Evolutionary conservation across 1,284 basidiomycete genomes (phyloP), one percentile per base, ranked within the genome.

Genomic region (Inonotus obliquus): DNA sequence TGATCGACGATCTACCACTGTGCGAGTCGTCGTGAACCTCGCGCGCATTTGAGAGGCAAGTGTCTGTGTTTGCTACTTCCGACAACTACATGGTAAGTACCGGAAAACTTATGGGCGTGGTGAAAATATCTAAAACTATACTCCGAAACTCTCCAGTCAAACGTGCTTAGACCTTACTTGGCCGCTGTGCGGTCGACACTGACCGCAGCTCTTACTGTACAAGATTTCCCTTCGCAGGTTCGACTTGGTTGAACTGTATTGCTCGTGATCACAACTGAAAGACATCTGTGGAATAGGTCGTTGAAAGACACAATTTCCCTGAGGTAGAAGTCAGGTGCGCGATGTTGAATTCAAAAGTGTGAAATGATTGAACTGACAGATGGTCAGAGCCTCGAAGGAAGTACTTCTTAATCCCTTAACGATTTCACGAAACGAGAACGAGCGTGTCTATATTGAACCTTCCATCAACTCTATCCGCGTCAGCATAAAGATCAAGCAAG

Each of bases 401-500:
- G 94, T 96, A 54, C 81, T 99, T 29, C 85, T 99, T 58, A 93
- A 93, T 67, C 93, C 97, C 5, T 80, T 99, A 54, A 88, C 87
- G 52, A 97, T 99, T 74, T 94, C 94, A 14, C 88, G 97, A 67
- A 98, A 98, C 74, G 94, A 98, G 77, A 92, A 94, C 69, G 97
- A 99, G 74, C 88, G 91, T 63, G 96, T 99, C 63, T 79, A 98
- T 68, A 95, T 99, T 76, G 97, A 99, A 75, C 90, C 96, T 0
- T 94, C 92, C 0, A 87, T 99, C 76, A 99, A 99, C 78, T 97
- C 95, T 1, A 92, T 99, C 71, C 88, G 97, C 35, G 80, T 99
- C 65, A 93, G 89, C 74, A 98, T 99, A 78, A 92, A 89, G 76
- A 98, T 99, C 76, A 99, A 99, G 77, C 97, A 99, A 73, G 96